Conservation (phyloP, 441 rosid species). For the Croton setiger region DNA sequence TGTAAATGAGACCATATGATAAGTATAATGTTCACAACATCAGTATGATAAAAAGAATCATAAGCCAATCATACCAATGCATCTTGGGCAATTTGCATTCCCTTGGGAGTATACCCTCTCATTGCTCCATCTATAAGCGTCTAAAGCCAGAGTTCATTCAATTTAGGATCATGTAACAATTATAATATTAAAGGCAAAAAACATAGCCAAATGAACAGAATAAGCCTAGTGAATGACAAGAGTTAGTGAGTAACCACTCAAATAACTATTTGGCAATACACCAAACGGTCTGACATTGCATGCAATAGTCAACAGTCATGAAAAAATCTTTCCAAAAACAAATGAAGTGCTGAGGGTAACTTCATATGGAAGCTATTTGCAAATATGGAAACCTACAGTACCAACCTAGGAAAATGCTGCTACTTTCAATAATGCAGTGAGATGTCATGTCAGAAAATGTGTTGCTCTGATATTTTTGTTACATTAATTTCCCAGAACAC, state of each 20-base stretch:
- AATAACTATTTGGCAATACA: background rate
- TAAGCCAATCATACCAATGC: conserved; percentile 50
- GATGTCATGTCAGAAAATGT: background rate
- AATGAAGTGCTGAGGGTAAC: background rate
- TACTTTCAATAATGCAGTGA: background rate
- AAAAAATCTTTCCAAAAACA: background rate
- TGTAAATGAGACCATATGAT: conserved; percentile 16
- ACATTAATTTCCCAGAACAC: background rate
- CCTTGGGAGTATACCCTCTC: conserved; percentile 69
- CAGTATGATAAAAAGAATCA: conserved; percentile 8
- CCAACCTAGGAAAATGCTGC: background rate
- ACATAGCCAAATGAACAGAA: background rate
- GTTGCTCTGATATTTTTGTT: background rate
- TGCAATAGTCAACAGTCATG: background rate
- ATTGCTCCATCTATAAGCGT: conserved; percentile 86
- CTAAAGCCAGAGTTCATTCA: conserved; percentile 38
- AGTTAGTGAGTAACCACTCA: background rate
- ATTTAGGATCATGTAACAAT: background rate
- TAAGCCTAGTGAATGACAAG: background rate
- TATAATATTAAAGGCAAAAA: conserved; percentile 7
- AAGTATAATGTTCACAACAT: conserved; percentile 11
- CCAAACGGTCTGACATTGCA: background rate
- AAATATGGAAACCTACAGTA: background rate
- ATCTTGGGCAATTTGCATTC: conserved; percentile 92
- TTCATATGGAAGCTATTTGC: background rate